A percentile compares a stretch with the other conserved stretches of the same genome.
These are phyloP conservation scores for Triticum turgidum DNA, from an alignment of 176 grass and related monocot genomes.

Conservation along the genomic window DNA sequence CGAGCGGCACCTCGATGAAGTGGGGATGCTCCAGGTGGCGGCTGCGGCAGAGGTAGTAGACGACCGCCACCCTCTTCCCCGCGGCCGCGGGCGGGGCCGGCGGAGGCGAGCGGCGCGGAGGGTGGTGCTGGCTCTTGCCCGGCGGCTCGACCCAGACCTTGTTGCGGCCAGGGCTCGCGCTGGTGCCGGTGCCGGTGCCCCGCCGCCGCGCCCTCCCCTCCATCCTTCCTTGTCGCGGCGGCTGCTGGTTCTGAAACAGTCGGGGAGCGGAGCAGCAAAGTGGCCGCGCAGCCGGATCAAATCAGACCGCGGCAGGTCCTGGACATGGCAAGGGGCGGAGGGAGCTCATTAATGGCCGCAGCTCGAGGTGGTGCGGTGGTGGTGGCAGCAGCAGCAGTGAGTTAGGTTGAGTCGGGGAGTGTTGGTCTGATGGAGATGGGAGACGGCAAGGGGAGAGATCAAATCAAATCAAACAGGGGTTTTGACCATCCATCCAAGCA, in stretches of 20 bases:
- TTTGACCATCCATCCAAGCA: neutral
- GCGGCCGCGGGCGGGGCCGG: neutral
- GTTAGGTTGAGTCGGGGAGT: neutral
- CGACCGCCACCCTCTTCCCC: conserved; percentile 71
- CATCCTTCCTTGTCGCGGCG: neutral
- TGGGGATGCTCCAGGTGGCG: conserved; percentile 96
- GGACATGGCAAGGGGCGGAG: neutral
- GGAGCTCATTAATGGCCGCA: conserved; percentile 15
- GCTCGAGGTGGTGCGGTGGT: neutral
- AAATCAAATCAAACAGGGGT: conserved; percentile 5
- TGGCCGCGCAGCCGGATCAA: conserved; percentile 21
- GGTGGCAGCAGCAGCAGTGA: neutral
- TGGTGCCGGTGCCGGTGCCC: conserved; percentile 24
- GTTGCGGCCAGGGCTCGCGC: conserved; percentile 66
- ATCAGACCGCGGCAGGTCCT: neutral
- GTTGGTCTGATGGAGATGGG: neutral
- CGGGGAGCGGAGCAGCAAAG: neutral
- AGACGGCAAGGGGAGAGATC: neutral
- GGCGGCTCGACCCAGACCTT: conserved; percentile 91
- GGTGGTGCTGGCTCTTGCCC: conserved; percentile 57
- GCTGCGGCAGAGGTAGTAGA: conserved; percentile 89
- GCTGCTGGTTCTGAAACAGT: too few species aligned
- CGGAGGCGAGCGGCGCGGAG: conserved; percentile 34
- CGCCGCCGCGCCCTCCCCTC: conserved; percentile 46
- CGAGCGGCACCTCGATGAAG: conserved; percentile 95